Evolutionary conservation across 768 basidiomycete species (phyloP).

Genomic region (Mycena vitilis): DNA sequence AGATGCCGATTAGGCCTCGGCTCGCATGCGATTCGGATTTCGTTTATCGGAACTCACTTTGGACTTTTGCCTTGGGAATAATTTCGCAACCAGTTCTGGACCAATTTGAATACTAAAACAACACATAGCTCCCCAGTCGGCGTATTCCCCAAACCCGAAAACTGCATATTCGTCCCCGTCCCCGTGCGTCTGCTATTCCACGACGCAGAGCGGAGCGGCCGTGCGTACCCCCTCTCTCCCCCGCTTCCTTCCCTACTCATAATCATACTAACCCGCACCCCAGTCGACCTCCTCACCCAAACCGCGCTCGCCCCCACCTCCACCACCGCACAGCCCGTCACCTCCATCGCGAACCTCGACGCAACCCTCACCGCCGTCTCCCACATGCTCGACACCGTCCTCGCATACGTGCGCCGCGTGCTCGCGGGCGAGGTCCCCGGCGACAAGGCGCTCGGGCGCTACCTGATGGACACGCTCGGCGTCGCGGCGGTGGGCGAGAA

Average conservation of each 20-base stretch:
- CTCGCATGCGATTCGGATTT: too few species aligned
- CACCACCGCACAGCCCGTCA: slow-evolving; percentile 63
- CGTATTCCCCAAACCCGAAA: slow-evolving; percentile 90
- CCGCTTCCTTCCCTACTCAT: not conserved
- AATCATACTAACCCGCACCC: slow-evolving; percentile 10
- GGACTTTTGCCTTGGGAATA: too few species aligned
- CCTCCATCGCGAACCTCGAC: slow-evolving; percentile 83
- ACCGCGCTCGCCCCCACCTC: slow-evolving; percentile 58
- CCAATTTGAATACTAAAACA: slow-evolving; percentile 21
- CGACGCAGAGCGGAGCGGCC: slow-evolving; percentile 85
- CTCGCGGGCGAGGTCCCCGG: slow-evolving; percentile 82
- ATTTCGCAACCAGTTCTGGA: not conserved
- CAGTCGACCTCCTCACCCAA: slow-evolving; percentile 82
- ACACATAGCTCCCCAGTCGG: slow-evolving; percentile 84
- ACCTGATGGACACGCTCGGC: slow-evolving; percentile 88
- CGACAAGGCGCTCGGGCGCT: slow-evolving; percentile 88
- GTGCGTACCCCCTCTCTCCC: slow-evolving; percentile 59
- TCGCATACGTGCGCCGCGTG: slow-evolving; percentile 86
- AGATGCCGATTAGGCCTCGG: too few species aligned
- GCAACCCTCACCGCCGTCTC: slow-evolving; percentile 77
- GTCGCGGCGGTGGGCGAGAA: slow-evolving; percentile 81
- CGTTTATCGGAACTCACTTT: too few species aligned
- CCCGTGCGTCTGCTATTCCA: slow-evolving; percentile 88
- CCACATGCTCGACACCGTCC: slow-evolving; percentile 85
- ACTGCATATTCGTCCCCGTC: slow-evolving; percentile 93